Base-by-base conservation (phyloP, 75 land plant genomes). In the Gnetum montanum region DNA sequence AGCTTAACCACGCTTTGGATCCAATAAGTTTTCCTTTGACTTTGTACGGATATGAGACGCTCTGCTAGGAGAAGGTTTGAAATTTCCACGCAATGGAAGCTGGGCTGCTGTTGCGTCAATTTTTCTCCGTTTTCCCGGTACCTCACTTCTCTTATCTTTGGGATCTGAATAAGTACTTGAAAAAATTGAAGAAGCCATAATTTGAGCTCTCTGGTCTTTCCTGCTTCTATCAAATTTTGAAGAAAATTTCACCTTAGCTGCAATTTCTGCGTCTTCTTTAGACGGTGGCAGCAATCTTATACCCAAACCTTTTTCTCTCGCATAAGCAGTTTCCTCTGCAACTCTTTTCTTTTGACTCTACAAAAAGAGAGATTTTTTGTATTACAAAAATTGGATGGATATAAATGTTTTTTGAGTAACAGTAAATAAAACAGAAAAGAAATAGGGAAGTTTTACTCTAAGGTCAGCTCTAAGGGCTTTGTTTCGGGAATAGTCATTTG, bases 261-360 rank as follows among this genome's bases (percentile, higher is more conserved):
- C 99, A 43, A 52, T 50, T 29, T 71, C 70, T 46, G 64, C 43
- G 55, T 95, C 99, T 58, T 83, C 81, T 54, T 78, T 34, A 7
- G 92, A 73, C 3, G 64, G 49, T 6, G 98, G 96, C 20, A 94
- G 85, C 43, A 94, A 70, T 46, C 98, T 73, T 18, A 94, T 71
- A 8, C 80, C 82, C 43, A 94, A 67, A 4, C 97, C 99, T 56
- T 62, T 37, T 58, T 86, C 86, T 62, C 62, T 83, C 3, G 92
- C 61, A 51, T 67, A 53, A 58, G 65, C 76, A 53, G 73, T 82
- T 72, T 95, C 99, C 49, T 67, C 74, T 33, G 82, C 75, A 40
- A 95, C 92, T 49, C 86, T 71, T 52, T 74, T 80, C 79, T 90
- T 95, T 74, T 95, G 96, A 60, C 47, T 67, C 97, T 91, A 76